Evolutionary conservation across 2,329 filamentous ascomycete genomes (phyloP).

Genomic region (Epicoccum nigrum): DNA sequence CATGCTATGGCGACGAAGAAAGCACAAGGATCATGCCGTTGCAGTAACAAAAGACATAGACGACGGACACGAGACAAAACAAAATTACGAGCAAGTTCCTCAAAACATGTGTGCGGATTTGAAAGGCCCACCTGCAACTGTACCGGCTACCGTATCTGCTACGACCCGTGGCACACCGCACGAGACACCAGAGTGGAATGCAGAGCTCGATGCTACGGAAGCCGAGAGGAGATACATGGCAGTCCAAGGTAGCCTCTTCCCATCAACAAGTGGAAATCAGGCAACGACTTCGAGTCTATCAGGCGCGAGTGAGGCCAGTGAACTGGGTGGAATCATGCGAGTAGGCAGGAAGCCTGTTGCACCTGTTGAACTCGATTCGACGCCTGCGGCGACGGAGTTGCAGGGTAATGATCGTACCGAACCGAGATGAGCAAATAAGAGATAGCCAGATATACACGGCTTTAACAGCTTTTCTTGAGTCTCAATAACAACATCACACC

Average conservation of each 20-base stretch:
- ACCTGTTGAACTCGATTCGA: conserved; percentile 28
- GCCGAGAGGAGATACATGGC: conserved; percentile 18
- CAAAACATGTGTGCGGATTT: background rate
- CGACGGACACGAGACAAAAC: conserved; percentile 12
- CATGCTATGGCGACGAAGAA: conserved; percentile 26
- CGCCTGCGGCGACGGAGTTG: conserved; percentile 17
- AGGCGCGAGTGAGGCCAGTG: conserved; percentile 8
- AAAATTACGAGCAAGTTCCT: background rate
- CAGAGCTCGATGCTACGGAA: conserved; percentile 29
- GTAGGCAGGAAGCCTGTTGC: conserved; percentile 26
- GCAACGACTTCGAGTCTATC: background rate
- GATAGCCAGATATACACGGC: no score
- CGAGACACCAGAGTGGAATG: conserved; percentile 32
- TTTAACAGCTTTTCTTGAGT: no score
- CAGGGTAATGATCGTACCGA: no score
- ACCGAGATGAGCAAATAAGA: no score
- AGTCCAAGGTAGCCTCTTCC: conserved; percentile 10
- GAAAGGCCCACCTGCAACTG: no score
- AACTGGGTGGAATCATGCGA: conserved; percentile 24
- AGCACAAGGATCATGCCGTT: conserved; percentile 11
- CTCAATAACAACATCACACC: no score
- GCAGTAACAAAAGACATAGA: background rate
- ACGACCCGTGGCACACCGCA: background rate
- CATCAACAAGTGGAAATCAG: background rate
- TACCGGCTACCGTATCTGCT: no score